Conservation (phyloP, 2,329 filamentous ascomycete species). For the Neofusicoccum umdonicola region DNA sequence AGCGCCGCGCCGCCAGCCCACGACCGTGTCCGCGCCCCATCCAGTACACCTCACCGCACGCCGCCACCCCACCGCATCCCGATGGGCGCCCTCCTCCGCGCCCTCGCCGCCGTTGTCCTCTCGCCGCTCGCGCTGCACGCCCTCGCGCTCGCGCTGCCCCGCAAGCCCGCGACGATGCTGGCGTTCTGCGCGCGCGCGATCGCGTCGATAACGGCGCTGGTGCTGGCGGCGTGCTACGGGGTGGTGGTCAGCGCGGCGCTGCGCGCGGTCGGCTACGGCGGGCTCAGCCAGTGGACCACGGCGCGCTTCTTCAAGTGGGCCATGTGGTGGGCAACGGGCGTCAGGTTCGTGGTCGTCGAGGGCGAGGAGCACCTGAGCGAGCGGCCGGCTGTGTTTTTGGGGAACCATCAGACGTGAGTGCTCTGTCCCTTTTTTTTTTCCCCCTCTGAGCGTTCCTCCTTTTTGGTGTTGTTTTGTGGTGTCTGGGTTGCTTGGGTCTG, state of each 20-base stretch:
- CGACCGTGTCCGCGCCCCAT: neutral
- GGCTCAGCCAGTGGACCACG: conserved; percentile 81
- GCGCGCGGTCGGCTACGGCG: conserved; percentile 67
- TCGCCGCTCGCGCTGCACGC: conserved; percentile 11
- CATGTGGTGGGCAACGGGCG: conserved; percentile 73
- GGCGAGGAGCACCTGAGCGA: conserved; percentile 23
- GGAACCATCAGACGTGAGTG: conserved; percentile 80
- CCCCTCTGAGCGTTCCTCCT: neutral
- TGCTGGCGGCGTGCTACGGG: conserved; percentile 64
- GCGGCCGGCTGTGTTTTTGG: conserved; percentile 84
- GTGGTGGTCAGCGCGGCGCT: conserved; percentile 71
- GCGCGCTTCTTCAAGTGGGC: conserved; percentile 75
- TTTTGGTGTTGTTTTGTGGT: neutral
- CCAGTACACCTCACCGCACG: neutral
- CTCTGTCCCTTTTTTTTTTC: neutral
- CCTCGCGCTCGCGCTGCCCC: neutral
- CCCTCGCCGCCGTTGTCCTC: conserved; percentile 7
- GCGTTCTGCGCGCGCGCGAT: conserved; percentile 65
- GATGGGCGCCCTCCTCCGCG: conserved; percentile 11
- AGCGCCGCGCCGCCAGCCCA: neutral
- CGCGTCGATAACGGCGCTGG: conserved; percentile 41
- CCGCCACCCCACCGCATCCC: neutral
- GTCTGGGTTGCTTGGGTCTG: too few species aligned
- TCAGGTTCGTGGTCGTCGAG: conserved; percentile 73
- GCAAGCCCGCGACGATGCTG: conserved; percentile 21